Base-by-base conservation (phyloP, 2,329 filamentous ascomycete species). In the Scytalidium lignicola region DNA sequence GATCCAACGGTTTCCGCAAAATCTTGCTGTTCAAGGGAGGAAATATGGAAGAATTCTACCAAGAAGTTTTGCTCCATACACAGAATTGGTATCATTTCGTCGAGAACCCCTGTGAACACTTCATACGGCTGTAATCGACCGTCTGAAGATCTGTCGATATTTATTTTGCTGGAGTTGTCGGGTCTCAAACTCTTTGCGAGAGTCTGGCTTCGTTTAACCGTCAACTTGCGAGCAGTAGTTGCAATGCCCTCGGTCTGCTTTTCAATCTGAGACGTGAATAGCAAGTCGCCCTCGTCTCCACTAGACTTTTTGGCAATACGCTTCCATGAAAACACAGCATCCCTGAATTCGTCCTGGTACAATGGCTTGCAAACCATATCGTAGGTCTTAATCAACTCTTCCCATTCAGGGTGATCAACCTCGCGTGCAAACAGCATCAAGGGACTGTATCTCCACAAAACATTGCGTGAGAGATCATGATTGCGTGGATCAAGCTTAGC, bases 1-100 rank as follows among this genome's bases (percentile, higher is more conserved):
- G 79, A 76, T 18, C 79, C 74, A 17, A 96, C 85, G 2, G 85
- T 79, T 56, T 97, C 93, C 1, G 86, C 78, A 63, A 96, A 97
- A 63, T 96, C 91, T 15, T 80, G 70, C 29, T 83, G 85, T 60
- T 90, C 85, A 22, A 92, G 75, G 2, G 90, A 95, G n/a, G 86
- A 88, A 21, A 93, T 82, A 60, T 97, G 92, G 77, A 97, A 97
- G 67, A 96, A 93, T 58, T 95, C 90, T n/a, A 96, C 84, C 44
- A 96, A 76, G 64, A 97, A 99, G 64, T 96, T 97, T 66, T 99
- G 92, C 69, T 99, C 93, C 66, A 92, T 91, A 58, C 90, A 85
- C 51, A 96, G 83, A 49, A 95, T 76, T 5, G 86, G 88, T 41
- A 91, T 72, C 55, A 93, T 80, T 60, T 96, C 90, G 50, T 93